phyloP scores from a whole-genome alignment of 495 filamentous ascomycete genomes.

The Tuber melanosporum region DNA sequence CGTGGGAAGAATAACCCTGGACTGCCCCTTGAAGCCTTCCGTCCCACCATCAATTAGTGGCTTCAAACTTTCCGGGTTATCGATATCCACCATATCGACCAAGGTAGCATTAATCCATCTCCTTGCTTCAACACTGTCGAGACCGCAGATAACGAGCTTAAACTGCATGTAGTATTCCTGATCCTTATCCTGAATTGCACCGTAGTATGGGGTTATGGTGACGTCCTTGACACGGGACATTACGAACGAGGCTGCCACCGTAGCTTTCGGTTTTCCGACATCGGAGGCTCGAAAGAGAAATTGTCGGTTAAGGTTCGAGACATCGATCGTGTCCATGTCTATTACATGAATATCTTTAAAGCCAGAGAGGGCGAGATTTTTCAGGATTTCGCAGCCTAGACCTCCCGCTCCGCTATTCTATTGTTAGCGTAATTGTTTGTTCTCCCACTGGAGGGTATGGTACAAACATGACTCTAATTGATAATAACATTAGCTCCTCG shows the following conservation, averaged over 20 bases:
- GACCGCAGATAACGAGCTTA: conserved; percentile 84
- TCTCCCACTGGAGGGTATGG: background rate
- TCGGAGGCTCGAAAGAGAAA: conserved; percentile 92
- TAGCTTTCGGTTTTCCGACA: conserved; percentile 89
- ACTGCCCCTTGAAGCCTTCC: conserved; percentile 96
- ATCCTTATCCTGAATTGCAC: conserved; percentile 94
- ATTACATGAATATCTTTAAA: conserved; percentile 98
- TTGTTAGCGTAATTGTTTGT: conserved; percentile 31
- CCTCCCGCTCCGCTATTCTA: conserved; percentile 79
- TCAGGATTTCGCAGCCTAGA: conserved; percentile 92
- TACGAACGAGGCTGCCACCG: conserved; percentile 86
- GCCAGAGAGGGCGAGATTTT: conserved; percentile 89
- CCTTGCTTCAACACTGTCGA: conserved; percentile 94
- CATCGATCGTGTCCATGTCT: conserved; percentile 99
- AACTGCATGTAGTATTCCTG: conserved; percentile 99
- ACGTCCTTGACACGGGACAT: conserved; percentile 81
- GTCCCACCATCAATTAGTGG: conserved; percentile 95
- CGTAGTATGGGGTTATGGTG: conserved; percentile 85
- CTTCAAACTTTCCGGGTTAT: conserved; percentile 71
- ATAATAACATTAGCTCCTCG: background rate
- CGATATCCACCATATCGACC: conserved; percentile 73
- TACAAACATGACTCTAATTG: conserved; percentile 50
- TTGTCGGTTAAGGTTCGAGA: conserved; percentile 95
- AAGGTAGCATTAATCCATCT: conserved; percentile 97
- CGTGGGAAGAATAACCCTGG: conserved; percentile 84